Evolutionary conservation across 345 rosid species (phyloP), one percentile per base, ranked within the genome.

Genomic region (Boechera retrofracta): DNA sequence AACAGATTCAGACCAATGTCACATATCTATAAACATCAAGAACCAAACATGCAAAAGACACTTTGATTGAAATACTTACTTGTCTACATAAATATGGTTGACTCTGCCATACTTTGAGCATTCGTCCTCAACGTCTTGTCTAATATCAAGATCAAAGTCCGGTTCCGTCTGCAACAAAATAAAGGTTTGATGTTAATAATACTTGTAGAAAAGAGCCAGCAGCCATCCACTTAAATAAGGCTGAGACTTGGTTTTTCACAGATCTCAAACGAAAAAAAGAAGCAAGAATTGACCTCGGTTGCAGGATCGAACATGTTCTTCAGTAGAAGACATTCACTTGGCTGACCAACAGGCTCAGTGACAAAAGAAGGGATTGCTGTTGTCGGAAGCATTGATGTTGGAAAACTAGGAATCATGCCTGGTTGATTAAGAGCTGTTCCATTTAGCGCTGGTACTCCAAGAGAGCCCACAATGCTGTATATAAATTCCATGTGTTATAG

Each of bases 241-340:
- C 73, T 21, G 52, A 61, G 28, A 71, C 31, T 54, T 9, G 4
- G 6, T 39, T 29, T 51, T 16, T 10, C 29, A 36, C 58, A 70
- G 38, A 55, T 29, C 36, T 7, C 16, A 13, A 60, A 31, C 10
- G 16, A 16, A 48, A 6, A 28, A 6, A 59, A 77, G 69, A 44
- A 28, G 35, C 55, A 77, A 39, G 63, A 36, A 66, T 7, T 15
- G 1, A 94, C 98, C 97, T 94, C 98, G 1, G 96, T 84, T 12
- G 87, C 88, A 70, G 97, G 93, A 83, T 91, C 98, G 76, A 94
- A 94, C 92, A 94, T 83, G 76, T 94, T 94, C 83, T 94, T 91
- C 83, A 94, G 83, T 75, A 94, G 77, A 73, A 94, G 85, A 72
- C 94, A 94, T 75, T 89, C 94, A 60, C 90, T 86, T n/a, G 98